These are phyloP conservation scores for Neofusicoccum sp. DNA, from an alignment of 2,329 filamentous ascomycete genomes.

Conservation along the genomic window DNA sequence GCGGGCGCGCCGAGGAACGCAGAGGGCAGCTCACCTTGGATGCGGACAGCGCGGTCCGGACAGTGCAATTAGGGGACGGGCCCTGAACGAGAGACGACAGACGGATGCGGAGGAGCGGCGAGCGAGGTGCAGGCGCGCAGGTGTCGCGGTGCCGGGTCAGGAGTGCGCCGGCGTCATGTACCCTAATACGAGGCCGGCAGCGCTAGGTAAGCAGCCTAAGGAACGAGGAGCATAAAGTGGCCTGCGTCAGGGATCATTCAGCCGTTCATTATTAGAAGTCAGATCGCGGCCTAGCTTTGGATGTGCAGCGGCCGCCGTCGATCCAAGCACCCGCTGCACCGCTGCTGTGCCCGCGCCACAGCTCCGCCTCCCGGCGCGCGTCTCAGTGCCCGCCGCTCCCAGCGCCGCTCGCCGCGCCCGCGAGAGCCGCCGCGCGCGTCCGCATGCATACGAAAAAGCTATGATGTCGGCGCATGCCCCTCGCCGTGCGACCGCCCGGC, in stretches of 20 bases:
- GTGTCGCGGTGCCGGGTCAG: slow-evolving; percentile 20
- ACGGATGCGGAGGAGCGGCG: slow-evolving; percentile 14
- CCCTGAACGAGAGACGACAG: slow-evolving; percentile 18
- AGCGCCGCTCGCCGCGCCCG: not conserved
- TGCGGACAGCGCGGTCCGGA: not conserved
- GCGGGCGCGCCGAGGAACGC: slow-evolving; percentile 8
- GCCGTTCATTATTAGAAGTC: slow-evolving; percentile 22
- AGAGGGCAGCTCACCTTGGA: slow-evolving; percentile 2
- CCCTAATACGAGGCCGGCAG: slow-evolving; percentile 23
- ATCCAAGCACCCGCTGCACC: slow-evolving; percentile 20
- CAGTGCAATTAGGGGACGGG: slow-evolving; percentile 10
- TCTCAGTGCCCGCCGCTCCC: slow-evolving; percentile 4
- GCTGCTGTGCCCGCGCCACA: slow-evolving; percentile 12
- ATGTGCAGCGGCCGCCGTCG: slow-evolving; percentile 21
- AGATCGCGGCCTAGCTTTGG: slow-evolving; percentile 19
- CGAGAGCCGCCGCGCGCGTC: not conserved
- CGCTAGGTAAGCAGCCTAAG: slow-evolving; percentile 23
- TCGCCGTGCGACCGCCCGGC: not conserved
- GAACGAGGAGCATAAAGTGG: slow-evolving; percentile 22
- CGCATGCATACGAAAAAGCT: not conserved
- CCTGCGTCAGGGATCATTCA: slow-evolving; percentile 21
- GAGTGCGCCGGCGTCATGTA: slow-evolving; percentile 17
- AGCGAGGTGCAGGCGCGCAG: slow-evolving; percentile 4
- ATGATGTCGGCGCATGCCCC: not conserved
- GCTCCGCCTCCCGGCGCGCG: not conserved